Conservation (phyloP, 2,329 filamentous ascomycete species). For the Fusarium protoensiforme region DNA sequence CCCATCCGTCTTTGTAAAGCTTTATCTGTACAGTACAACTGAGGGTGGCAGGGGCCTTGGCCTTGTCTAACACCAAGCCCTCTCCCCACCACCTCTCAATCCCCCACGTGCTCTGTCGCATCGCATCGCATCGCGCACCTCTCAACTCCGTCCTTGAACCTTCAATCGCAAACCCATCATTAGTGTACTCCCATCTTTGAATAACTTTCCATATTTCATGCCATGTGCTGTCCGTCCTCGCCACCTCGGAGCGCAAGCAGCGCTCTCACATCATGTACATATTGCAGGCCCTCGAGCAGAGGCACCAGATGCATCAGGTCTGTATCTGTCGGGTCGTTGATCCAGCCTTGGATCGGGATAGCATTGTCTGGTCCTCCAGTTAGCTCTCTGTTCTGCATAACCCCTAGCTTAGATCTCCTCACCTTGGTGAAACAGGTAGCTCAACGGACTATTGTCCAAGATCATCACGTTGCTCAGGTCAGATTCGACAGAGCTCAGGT, state of each 20-base stretch:
- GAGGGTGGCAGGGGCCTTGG: conserved; percentile 10
- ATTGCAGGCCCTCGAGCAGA: conserved; percentile 92
- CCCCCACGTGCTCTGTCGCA: conserved; percentile 20
- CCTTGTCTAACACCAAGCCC: conserved; percentile 16
- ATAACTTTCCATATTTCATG: conserved; percentile 40
- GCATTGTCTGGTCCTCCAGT: conserved; percentile 80
- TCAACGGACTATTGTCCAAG: conserved; percentile 96
- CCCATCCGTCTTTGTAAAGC: conserved; percentile 9
- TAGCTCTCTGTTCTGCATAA: background rate
- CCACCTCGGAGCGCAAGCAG: conserved; percentile 89
- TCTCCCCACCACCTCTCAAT: conserved; percentile 21
- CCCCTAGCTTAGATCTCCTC: conserved; percentile 49
- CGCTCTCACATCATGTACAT: conserved; percentile 94
- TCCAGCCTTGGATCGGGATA: conserved; percentile 99
- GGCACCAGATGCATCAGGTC: conserved; percentile 94
- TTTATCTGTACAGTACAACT: conserved; percentile 33
- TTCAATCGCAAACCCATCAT: conserved; percentile 21
- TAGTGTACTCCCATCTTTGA: conserved; percentile 21
- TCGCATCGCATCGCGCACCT: background rate
- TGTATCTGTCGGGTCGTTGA: conserved; percentile 97
- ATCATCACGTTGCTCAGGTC: conserved; percentile 99
- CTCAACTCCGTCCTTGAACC: background rate
- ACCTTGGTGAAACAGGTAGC: conserved; percentile 99
- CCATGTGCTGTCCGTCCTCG: conserved; percentile 75
- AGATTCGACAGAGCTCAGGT: conserved; percentile 93